These are phyloP conservation scores for Kregervanrija fluxuum DNA, from an alignment of 805 yeast species.

Conservation along the genomic window DNA sequence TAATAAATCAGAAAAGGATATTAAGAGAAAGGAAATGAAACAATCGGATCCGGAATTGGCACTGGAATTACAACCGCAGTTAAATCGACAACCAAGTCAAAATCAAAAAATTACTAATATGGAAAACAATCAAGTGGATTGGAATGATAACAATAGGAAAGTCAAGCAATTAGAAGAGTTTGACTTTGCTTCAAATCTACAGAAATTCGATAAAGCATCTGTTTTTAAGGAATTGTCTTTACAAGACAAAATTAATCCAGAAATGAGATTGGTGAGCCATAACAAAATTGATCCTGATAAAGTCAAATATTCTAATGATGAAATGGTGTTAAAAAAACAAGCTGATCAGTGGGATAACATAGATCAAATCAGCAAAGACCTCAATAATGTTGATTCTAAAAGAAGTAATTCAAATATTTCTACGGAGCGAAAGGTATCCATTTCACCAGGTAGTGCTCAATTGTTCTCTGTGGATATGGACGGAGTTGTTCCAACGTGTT, in stretches of 20 bases:
- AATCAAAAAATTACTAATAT: slow-evolving; percentile 9
- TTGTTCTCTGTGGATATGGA: slow-evolving; percentile 14
- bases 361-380: background rate
- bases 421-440: slow-evolving; percentile 3
- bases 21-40: background rate
- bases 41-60: slow-evolving; percentile 4
- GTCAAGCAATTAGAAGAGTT: slow-evolving; percentile 56
- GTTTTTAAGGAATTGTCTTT: slow-evolving; percentile 73
- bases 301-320: slow-evolving; percentile 58
- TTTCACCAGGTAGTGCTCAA: slow-evolving; percentile 7
- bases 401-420: slow-evolving; percentile 2
- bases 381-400: background rate
- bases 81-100: slow-evolving; percentile 14
- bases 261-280: slow-evolving; percentile 65
- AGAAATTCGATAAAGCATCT: slow-evolving; percentile 70
- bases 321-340: slow-evolving; percentile 50
- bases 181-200: slow-evolving; percentile 77
- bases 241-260: slow-evolving; percentile 53
- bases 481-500: slow-evolving; percentile 48
- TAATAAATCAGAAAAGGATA: background rate
- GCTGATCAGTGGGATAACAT: slow-evolving; percentile 49
- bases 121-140: slow-evolving; percentile 30
- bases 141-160: slow-evolving; percentile 44
- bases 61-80: slow-evolving; percentile 5
- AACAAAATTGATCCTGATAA: slow-evolving; percentile 43